Evolutionary conservation across 768 basidiomycete genomes (phyloP).

Genomic region (Leccinum incarnatum): DNA sequence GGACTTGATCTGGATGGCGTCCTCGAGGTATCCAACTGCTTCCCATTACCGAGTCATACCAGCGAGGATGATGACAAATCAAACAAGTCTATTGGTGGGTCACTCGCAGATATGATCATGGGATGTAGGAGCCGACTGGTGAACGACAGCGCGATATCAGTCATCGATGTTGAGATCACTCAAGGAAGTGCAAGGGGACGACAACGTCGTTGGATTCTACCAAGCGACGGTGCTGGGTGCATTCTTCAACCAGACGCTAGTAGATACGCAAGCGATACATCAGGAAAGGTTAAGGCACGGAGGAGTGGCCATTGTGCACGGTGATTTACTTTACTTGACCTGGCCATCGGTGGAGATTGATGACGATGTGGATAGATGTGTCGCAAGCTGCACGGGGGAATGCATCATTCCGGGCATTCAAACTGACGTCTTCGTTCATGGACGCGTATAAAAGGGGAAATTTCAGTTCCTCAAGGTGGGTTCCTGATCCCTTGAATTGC

Average conservation of each 20-base stretch:
- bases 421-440: slow-evolving; percentile 75
- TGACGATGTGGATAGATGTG: slow-evolving; percentile 50
- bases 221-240: slow-evolving; percentile 84
- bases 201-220: slow-evolving; percentile 92
- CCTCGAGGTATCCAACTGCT: slow-evolving; percentile 89
- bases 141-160: slow-evolving; percentile 68
- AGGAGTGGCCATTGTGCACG: slow-evolving; percentile 82
- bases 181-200: slow-evolving; percentile 88
- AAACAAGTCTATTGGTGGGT: slow-evolving; percentile 69
- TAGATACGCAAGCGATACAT: slow-evolving; percentile 83
- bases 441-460: slow-evolving; percentile 79
- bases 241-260: slow-evolving; percentile 76
- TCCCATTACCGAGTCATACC: slow-evolving; percentile 72
- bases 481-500: neutral
- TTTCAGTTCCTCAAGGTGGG: slow-evolving; percentile 83
- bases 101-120: slow-evolving; percentile 4
- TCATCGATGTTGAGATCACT: slow-evolving; percentile 80
- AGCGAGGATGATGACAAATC: slow-evolving; percentile 82
- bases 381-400: slow-evolving; percentile 79
- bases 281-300: slow-evolving; percentile 84
- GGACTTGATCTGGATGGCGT: slow-evolving; percentile 91
- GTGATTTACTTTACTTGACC: slow-evolving; percentile 39
- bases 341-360: slow-evolving; percentile 2
- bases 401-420: slow-evolving; percentile 86
- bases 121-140: slow-evolving; percentile 1